A percentile compares a stretch with the other conserved stretches of the same genome.
Conservation (phyloP, 371 early-diverging fungal genomes). For the Rhizopus microsporus region DNA sequence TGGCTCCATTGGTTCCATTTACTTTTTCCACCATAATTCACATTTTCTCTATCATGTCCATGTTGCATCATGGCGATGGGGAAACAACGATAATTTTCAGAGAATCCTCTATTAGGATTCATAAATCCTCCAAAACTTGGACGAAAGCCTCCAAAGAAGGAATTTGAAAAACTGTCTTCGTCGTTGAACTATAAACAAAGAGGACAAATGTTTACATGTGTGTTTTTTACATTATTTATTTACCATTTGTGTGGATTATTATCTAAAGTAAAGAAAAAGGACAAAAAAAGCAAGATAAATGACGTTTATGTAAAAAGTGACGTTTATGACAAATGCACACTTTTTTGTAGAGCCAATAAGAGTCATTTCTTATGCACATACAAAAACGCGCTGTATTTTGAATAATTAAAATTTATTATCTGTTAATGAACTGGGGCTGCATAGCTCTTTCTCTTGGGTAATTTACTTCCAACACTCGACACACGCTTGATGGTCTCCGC, state of each 20-base stretch:
- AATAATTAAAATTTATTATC: too few relatives aligned
- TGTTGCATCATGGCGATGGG: slow-evolving; percentile 80
- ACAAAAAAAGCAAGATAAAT: background rate
- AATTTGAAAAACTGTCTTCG: slow-evolving; percentile 35
- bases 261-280: background rate
- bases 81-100: slow-evolving; percentile 75
- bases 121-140: slow-evolving; percentile 31
- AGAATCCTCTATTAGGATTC: slow-evolving; percentile 53
- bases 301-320: too few relatives aligned
- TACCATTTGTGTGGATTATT: background rate
- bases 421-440: too few relatives aligned
- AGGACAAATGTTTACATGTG: background rate
- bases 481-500: background rate
- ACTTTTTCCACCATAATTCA: slow-evolving; percentile 89
- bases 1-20: slow-evolving; percentile 16
- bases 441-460: slow-evolving; percentile 1
- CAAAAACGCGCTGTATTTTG: too few relatives aligned
- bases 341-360: too few relatives aligned
- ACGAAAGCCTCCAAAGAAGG: slow-evolving; percentile 38
- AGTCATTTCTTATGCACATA: too few relatives aligned
- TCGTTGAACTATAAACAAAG: slow-evolving; percentile 22
- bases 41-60: slow-evolving; percentile 73
- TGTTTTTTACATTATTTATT: background rate
- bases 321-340: too few relatives aligned
- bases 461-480: slow-evolving; percentile 1